phyloP scores from a whole-genome alignment of 208 protist genomes.

The Acanthamoeba sp. region DNA sequence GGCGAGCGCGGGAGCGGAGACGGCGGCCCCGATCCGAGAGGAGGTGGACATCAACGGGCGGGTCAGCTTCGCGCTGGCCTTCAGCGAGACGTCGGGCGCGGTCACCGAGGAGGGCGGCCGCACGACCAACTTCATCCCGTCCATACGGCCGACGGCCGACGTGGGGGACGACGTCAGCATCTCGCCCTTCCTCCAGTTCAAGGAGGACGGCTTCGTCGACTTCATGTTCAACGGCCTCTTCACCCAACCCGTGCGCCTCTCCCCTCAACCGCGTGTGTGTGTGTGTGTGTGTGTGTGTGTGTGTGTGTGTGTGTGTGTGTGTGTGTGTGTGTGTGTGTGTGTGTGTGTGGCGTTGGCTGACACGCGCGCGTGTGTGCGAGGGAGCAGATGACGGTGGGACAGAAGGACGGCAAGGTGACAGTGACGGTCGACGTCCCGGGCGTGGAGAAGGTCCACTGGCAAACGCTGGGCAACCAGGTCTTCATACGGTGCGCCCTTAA shows the following conservation, averaged over 20 bases:
- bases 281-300: no score
- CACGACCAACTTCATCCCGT: neutral
- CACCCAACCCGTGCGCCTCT: neutral
- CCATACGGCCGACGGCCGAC: neutral
- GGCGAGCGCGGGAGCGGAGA: no score
- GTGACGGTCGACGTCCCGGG: slow-evolving; percentile 1
- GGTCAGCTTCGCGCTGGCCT: neutral
- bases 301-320: no score
- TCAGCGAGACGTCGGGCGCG: neutral
- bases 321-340: neutral
- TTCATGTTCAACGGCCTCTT: slow-evolving; percentile 28
- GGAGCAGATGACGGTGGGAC: neutral
- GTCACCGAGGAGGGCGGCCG: neutral
- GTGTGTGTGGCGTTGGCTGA: neutral
- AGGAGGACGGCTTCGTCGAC: slow-evolving; percentile 29
- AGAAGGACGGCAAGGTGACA: neutral
- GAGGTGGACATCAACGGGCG: neutral
- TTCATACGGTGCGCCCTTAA: neutral
- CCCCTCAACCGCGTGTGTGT: no score
- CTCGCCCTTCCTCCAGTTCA: slow-evolving; percentile 30
- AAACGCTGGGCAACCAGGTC: neutral
- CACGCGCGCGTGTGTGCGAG: neutral
- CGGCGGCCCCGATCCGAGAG: neutral
- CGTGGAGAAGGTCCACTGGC: slow-evolving; percentile 8
- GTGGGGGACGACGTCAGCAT: neutral